Conservation (phyloP, 345 rosid genomes). For the Citrus mangshanensis region DNA sequence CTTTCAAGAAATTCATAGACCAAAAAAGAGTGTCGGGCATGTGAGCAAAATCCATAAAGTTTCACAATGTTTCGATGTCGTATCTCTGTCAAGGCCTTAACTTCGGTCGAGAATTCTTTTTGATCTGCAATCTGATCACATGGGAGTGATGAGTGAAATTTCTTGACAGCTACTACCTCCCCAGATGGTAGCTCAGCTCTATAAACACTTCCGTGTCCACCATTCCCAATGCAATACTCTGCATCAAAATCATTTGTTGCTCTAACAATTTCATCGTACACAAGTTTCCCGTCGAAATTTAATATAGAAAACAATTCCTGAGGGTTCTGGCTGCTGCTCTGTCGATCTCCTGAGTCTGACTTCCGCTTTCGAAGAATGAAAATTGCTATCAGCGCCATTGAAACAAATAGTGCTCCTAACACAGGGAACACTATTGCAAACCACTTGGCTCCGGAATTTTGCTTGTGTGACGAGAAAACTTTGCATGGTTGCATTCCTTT, state of each 20-base stretch:
- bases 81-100: too few species aligned
- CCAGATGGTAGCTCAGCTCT: not conserved
- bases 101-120: not conserved
- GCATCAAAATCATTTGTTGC: too few species aligned
- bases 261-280: too few species aligned
- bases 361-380: not conserved
- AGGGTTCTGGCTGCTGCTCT: too few species aligned
- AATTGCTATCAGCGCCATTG: not conserved
- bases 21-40: too few species aligned
- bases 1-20: too few species aligned
- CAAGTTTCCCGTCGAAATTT: too few species aligned
- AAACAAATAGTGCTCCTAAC: not conserved
- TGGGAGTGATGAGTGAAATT: not conserved
- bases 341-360: not conserved
- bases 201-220: too few species aligned
- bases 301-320: not conserved
- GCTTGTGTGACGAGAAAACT: too few species aligned
- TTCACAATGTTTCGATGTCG: too few species aligned
- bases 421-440: not conserved
- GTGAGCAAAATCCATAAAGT: too few species aligned
- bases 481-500: not conserved
- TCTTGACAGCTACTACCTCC: not conserved
- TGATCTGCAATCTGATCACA: not conserved
- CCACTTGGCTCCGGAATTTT: not conserved
- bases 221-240: too few species aligned